Conservation (phyloP, 2,329 filamentous ascomycete species). For the Talaromyces sp. region DNA sequence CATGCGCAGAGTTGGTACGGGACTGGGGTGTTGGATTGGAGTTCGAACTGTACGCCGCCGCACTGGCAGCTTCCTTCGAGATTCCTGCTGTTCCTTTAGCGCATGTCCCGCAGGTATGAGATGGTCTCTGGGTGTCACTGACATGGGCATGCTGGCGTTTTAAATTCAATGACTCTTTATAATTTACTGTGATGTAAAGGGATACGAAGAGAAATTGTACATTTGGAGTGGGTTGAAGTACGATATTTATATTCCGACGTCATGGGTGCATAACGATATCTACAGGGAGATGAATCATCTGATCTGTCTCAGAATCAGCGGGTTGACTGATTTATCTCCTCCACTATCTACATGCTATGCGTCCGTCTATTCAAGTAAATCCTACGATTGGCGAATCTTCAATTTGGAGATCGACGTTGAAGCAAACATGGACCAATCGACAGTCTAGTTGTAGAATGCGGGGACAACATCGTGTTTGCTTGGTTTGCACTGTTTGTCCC, state of each 20-base stretch:
- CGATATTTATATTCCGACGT: conserved; percentile 8
- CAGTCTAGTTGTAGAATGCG: background rate
- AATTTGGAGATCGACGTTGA: background rate
- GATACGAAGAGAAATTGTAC: too few relatives aligned
- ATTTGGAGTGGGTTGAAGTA: background rate
- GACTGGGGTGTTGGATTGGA: conserved; percentile 46
- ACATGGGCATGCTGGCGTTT: conserved; percentile 25
- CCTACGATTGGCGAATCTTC: background rate
- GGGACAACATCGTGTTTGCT: background rate
- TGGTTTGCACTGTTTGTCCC: conserved; percentile 6
- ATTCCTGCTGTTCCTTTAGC: conserved; percentile 31
- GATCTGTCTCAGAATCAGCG: background rate
- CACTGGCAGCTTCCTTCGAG: conserved; percentile 51
- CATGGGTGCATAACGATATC: background rate
- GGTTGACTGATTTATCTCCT: too few relatives aligned
- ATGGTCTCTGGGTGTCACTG: conserved; percentile 10
- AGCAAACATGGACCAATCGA: background rate
- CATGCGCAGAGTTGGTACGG: conserved; percentile 50
- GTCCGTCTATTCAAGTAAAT: background rate
- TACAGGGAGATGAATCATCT: too few relatives aligned
- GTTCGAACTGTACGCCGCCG: conserved; percentile 45
- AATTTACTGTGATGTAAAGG: background rate
- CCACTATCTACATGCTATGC: background rate
- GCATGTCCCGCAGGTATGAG: background rate
- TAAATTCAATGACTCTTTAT: background rate